phyloP scores from a whole-genome alignment of 345 rosid genomes.

The Citrus medica region DNA sequence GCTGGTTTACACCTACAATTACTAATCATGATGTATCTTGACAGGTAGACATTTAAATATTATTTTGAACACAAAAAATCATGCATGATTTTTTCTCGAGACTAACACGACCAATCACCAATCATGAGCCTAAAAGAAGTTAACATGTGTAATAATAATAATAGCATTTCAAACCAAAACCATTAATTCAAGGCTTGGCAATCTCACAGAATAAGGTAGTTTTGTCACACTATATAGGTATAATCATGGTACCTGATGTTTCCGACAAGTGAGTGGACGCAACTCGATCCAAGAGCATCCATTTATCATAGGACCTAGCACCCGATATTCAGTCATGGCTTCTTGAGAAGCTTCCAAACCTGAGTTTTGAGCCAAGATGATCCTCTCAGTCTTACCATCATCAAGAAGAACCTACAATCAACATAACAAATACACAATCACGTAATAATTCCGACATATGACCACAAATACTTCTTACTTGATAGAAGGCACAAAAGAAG shows the following conservation, averaged over 20 bases:
- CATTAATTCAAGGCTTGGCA: neutral
- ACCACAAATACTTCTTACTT: neutral
- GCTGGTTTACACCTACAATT: neutral
- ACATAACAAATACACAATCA: neutral
- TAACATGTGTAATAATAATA: neutral
- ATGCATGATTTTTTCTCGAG: neutral
- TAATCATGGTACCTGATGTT: constrained; percentile 68
- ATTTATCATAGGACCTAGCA: constrained; percentile 79
- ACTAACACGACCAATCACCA: neutral
- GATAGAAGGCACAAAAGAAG: neutral
- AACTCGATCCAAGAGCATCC: constrained; percentile 94
- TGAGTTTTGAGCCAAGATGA: constrained; percentile 60
- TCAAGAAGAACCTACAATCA: constrained; percentile 68
- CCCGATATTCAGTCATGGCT: constrained; percentile 82
- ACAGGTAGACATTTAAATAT: neutral
- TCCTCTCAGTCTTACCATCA: constrained; percentile 90
- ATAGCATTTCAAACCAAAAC: neutral
- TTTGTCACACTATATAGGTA: neutral
- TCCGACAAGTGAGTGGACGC: constrained; percentile 71
- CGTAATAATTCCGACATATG: neutral
- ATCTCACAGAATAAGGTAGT: neutral
- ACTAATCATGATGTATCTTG: neutral
- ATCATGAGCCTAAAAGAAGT: neutral
- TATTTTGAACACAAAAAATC: neutral
- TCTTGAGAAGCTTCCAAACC: constrained; percentile 77